These are phyloP conservation scores for Cymbidium sinense DNA, from an alignment of 106 monocot genomes.

Conservation along the genomic window DNA sequence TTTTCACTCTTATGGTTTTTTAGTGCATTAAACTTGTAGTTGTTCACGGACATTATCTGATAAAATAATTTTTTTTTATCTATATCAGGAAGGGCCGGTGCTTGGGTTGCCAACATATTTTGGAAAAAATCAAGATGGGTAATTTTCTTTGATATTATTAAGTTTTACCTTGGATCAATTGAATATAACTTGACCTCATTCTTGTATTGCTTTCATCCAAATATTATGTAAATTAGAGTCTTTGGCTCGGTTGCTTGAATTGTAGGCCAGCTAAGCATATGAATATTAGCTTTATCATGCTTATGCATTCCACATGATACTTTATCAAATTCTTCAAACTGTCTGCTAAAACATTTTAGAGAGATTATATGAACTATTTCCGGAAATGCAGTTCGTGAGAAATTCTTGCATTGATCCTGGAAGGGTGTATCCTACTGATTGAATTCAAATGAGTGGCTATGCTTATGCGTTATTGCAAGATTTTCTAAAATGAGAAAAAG, in stretches of 20 bases:
- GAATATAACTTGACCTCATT: neutral
- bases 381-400: neutral
- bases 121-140: conserved; percentile 61
- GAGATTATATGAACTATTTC: neutral
- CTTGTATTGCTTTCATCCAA: neutral
- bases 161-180: neutral
- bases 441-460: neutral
- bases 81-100: conserved; percentile 86
- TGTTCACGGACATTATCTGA: neutral
- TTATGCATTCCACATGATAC: neutral
- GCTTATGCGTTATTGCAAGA: neutral
- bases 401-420: too few species aligned
- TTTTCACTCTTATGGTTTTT: neutral
- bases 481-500: too few species aligned
- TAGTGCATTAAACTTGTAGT: neutral
- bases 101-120: conserved; percentile 79
- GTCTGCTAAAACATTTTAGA: neutral
- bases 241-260: neutral
- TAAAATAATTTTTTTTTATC: neutral
- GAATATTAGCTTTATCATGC: neutral
- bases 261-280: neutral
- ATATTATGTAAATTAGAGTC: neutral
- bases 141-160: conserved; percentile 11
- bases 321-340: neutral
- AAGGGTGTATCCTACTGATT: too few species aligned